Evolutionary conservation across 2,329 filamentous ascomycete genomes (phyloP), one percentile per base, ranked within the genome.

Genomic region (Ceratocystis eucalypticola): DNA sequence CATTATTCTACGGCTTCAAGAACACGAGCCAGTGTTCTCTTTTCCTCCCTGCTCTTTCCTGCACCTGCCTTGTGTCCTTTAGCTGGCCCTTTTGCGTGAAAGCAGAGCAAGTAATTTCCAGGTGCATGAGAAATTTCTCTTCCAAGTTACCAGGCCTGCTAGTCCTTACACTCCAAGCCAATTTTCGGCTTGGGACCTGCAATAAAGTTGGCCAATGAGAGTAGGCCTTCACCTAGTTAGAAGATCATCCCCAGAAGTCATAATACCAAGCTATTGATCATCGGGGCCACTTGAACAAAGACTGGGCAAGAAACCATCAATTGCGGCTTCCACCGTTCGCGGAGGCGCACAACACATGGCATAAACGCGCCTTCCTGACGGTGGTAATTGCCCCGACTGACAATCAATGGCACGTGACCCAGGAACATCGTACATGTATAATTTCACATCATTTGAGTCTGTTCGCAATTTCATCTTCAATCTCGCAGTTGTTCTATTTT

Each of bases 401-500:
- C 28, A 28, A 5, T 4, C 28, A 28, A 28, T 4, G 3, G 5
- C 45, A 48, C 10, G 22, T 25, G 48, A 28, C 22, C 3, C 7
- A 30, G 8, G 8, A 4, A 30, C 50, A 63, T 15, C 20, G 25
- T 17, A 12, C 8, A 50, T 15, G 3, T 12, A 17, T 1, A 28
- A 28, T 10, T 4, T 20, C 4, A n/a, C n/a, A 10, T 1, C 46
- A 50, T 2, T 22, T 22, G 1, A n/a, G n/a, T 22, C 22, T 12
- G 5, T 5, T 12, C 8, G 5, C 4, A 3, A 50, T 50, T 50
- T 20, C 17, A 57, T 30, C 28, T 33, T 59, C 28, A 30, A 33
- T 59, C 53, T 37, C 28, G 25, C 53, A 59, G 17, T 59, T 59
- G 28, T 59, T 59, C 28, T 59, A 53, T 59, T 59, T 59, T 59